Conservation (phyloP, 257 asterid species). For the Solanum chiquidenum region DNA sequence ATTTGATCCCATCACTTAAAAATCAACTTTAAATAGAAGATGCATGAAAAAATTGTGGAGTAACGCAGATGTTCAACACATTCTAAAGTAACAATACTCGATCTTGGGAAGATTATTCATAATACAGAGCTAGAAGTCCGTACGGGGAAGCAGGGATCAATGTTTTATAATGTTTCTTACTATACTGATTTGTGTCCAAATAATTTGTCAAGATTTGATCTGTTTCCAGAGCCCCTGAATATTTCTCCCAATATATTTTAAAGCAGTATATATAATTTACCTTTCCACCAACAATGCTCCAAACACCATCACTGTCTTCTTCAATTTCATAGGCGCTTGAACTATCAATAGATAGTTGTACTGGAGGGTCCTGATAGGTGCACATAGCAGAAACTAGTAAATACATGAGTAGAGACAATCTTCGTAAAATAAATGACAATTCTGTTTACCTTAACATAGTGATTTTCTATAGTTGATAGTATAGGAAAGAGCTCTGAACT, state of each 20-base stretch:
- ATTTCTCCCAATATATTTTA: background rate
- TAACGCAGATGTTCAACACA: background rate
- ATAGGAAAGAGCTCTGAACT: slow-evolving; percentile 32
- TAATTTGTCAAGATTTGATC: background rate
- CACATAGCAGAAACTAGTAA: slow-evolving; percentile 1
- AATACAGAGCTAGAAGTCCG: background rate
- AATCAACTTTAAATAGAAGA: background rate
- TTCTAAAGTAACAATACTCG: background rate
- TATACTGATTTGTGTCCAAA: background rate
- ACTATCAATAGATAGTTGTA: slow-evolving; percentile 49
- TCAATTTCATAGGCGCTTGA: slow-evolving; percentile 65
- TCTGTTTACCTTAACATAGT: slow-evolving; percentile 41
- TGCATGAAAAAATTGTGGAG: background rate
- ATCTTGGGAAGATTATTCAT: background rate
- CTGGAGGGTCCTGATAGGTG: slow-evolving; percentile 56
- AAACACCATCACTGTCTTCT: slow-evolving; percentile 74
- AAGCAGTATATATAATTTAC: slow-evolving; percentile 15
- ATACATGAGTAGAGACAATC: background rate
- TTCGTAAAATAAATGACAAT: background rate
- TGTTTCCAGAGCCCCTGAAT: background rate
- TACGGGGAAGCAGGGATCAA: background rate
- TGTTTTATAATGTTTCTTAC: background rate
- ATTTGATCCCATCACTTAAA: background rate
- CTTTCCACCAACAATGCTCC: slow-evolving; percentile 96
- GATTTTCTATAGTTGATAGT: slow-evolving; percentile 26